Evolutionary conservation across 345 rosid genomes (phyloP), one percentile per base, ranked within the genome.

Genomic region (Gossypium rotundifolium): DNA sequence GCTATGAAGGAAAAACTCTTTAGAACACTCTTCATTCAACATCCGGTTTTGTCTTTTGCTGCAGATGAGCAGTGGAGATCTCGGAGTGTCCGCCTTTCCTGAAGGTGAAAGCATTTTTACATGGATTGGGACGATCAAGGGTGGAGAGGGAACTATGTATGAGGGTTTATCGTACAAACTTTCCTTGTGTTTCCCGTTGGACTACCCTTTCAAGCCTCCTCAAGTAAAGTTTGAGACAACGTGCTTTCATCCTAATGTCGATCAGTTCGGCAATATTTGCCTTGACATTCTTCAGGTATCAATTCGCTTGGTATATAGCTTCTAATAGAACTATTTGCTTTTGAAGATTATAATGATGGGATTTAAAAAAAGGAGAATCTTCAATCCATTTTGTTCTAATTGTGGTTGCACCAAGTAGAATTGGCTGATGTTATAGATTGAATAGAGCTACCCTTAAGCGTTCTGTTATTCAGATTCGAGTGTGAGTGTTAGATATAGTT

Each of bases 181-280:
- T 64, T 87, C 91, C 13, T 79, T 89, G 72, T 75, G 76, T 4
- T 89, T 89, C 79, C 93, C 93, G 1, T 75, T 81, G 73, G 89
- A 87, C 72, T 89, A 89, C 46, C 93, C 93, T 16, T 89, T 89
- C 80, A 89, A 89, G 81, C 86, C 93, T 1, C 93, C 93, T 0
- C 86, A 85, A 78, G 88, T 87, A 25, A 89, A 87, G 81, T 89
- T 89, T 58, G 91, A 89, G 78, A 85, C 93, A 17, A 75, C 72
- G 77, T 89, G 93, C 84, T 89, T 89, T 77, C 93, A 89, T 73
- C 93, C 93, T 5, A 89, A 89, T 82, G 89, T 89, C 0, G 93
- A 89, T 77, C 84, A 83, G 54, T 81, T 72, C 72, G 93, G 93
- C 74, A 89, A 87, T 74, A 89, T 87, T 55, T 89, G 93, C 85